Evolutionary conservation across 1,139 yeast species (phyloP), one percentile per base, ranked within the genome.

Genomic region (Pichia sp.): DNA sequence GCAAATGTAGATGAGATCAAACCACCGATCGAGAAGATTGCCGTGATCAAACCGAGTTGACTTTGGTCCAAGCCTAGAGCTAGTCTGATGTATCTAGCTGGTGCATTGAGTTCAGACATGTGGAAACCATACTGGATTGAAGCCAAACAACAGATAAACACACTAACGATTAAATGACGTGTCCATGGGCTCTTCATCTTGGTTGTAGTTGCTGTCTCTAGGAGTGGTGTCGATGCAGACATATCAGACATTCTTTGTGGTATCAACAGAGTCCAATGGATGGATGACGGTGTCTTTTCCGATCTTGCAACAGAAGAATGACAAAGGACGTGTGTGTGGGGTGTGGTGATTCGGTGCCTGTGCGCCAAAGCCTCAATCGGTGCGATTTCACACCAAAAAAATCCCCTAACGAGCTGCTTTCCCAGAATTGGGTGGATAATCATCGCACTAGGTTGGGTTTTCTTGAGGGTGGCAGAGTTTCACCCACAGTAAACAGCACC

Each of bases 121-220:
- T 90, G 96, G 63, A 83, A 88, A 3, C 98, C 97, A 65, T 83
- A 90, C 62, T 88, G 96, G n/a, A 89, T 67, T 1, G 94, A 81
- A 9, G 89, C 85, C 31, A 87, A 60, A 55, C 91, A 83, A 2
- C 83, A 80, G 11, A 83, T 74, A 0, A 62, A 47, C 0, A 69
- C 65, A 17, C 69, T 58, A 3, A 60, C 36, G 3, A 70, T 40
- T 34, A 73, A 55, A 4, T 57, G 42, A 11, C 34, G 15, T 5
- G 59, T 50, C 57, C 57, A 51, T 19, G 37, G 34, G 12, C 30
- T 32, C 17, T 38, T 32, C 9, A n/a, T 17, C 7, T 32, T 19
- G 11, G 7, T 24, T 14, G 14, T 21, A 4, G 15, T 14, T 42
- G 28, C 30, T 7, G 27, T 44, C 7, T 44, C 45, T 31, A 54